Evolutionary conservation across 345 rosid species (phyloP).

Genomic region (Sisymbrium irio): DNA sequence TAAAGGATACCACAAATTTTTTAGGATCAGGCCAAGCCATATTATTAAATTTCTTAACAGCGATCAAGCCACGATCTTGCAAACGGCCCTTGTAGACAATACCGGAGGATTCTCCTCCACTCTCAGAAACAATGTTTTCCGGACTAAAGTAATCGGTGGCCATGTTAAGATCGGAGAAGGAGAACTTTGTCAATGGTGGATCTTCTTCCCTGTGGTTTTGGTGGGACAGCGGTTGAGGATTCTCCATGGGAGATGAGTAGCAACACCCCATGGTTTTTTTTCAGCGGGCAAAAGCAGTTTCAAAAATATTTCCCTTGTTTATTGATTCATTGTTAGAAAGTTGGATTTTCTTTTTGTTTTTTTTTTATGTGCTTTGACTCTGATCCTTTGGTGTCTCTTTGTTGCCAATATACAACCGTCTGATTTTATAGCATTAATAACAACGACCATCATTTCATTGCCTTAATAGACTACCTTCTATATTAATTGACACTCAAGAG

Average conservation of each 20-base stretch:
- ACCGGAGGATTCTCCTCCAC: slow-evolving; percentile 39
- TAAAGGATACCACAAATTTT: slow-evolving; percentile 47
- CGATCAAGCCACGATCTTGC: slow-evolving; percentile 48
- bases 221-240: slow-evolving; percentile 26
- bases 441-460: slow-evolving; percentile 4
- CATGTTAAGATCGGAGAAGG: slow-evolving; percentile 49
- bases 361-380: slow-evolving; percentile 19
- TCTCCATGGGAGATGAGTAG: slow-evolving; percentile 43
- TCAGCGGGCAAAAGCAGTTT: slow-evolving; percentile 3
- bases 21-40: slow-evolving; percentile 69
- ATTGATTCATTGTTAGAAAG: not conserved
- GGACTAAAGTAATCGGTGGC: slow-evolving; percentile 62
- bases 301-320: not conserved
- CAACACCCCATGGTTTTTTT: slow-evolving; percentile 67
- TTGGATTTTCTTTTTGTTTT: not conserved
- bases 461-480: slow-evolving; percentile 4
- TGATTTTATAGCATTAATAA: not conserved
- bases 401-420: not conserved
- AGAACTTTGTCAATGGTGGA: slow-evolving; percentile 51
- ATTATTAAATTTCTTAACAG: slow-evolving; percentile 55
- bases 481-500: not conserved
- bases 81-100: slow-evolving; percentile 61
- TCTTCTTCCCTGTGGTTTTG: slow-evolving; percentile 13
- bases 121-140: slow-evolving; percentile 57
- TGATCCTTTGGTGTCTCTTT: slow-evolving; percentile 16